Conservation (phyloP, 441 rosid species). For the Cnidoscolus chayamansa region DNA sequence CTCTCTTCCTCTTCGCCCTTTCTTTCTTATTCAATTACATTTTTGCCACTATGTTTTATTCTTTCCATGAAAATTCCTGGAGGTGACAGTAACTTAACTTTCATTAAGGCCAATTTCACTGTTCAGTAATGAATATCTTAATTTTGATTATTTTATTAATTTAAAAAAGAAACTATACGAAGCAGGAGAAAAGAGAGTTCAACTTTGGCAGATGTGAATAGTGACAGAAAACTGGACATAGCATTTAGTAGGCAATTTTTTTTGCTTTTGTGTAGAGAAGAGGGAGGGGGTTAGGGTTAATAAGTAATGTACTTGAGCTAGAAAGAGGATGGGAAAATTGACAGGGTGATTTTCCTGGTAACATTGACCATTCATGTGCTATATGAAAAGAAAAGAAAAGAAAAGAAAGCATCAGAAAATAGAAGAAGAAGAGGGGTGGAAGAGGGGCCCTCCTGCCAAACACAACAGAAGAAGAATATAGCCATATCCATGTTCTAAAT, state of each 20-base stretch:
- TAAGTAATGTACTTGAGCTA: constrained; percentile 1
- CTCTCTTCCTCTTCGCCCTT: neutral
- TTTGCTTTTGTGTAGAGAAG: neutral
- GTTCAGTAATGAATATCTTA: too few species aligned
- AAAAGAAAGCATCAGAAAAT: neutral
- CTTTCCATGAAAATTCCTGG: too few species aligned
- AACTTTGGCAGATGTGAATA: neutral
- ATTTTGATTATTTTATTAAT: too few species aligned
- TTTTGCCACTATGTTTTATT: neutral
- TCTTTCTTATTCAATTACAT: neutral
- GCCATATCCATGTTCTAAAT: neutral
- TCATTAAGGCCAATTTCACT: too few species aligned
- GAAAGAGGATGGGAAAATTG: constrained; percentile 8
- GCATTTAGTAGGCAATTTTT: neutral
- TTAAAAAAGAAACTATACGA: too few species aligned
- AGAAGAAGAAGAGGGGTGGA: neutral
- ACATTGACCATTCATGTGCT: constrained; percentile 28
- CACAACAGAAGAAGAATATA: neutral
- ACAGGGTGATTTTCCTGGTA: constrained; percentile 2
- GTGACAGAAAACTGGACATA: neutral
- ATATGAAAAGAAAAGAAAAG: constrained; percentile 17
- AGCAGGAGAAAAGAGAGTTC: too few species aligned
- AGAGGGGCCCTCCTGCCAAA: neutral
- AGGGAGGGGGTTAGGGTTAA: constrained; percentile 14
- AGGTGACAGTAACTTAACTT: too few species aligned